Evolutionary conservation across 495 filamentous ascomycete genomes (phyloP).

Genomic region (Lasiosphaeria hispida): DNA sequence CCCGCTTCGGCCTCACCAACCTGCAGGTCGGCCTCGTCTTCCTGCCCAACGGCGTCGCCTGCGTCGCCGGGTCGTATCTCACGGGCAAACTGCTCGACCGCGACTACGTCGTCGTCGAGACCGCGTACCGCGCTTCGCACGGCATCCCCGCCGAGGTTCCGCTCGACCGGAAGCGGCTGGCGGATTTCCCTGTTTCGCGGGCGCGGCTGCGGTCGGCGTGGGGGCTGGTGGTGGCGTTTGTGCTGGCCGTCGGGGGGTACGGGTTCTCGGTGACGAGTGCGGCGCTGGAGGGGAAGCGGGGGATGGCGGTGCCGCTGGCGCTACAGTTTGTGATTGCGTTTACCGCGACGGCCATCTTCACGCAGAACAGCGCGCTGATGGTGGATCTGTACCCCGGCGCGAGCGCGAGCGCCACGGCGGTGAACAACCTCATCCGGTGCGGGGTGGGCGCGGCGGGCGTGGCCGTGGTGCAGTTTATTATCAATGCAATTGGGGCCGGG

Average conservation of each 20-base stretch:
- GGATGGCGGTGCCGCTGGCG: constrained; percentile 42
- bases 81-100: constrained; percentile 28
- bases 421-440: constrained; percentile 63
- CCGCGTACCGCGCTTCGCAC: constrained; percentile 33
- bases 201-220: constrained; percentile 47
- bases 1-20: constrained; percentile 45
- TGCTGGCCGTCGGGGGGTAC: constrained; percentile 42
- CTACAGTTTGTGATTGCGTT: constrained; percentile 51
- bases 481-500: constrained; percentile 56
- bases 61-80: constrained; percentile 22
- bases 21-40: constrained; percentile 49
- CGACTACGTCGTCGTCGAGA: constrained; percentile 25
- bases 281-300: constrained; percentile 33
- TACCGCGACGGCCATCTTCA: constrained; percentile 43
- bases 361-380: constrained; percentile 48
- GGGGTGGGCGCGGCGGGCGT: constrained; percentile 60
- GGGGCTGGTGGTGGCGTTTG: constrained; percentile 34
- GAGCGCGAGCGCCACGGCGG: constrained; percentile 60
- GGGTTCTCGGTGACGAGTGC: constrained; percentile 51
- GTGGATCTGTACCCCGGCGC: constrained; percentile 60
- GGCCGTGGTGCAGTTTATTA: constrained; percentile 59
- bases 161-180: constrained; percentile 50
- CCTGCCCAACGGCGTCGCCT: constrained; percentile 31
- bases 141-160: constrained; percentile 43
- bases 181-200: constrained; percentile 60